Evolutionary conservation across 352 stramenopile genomes (phyloP), one percentile per base, ranked within the genome.

Genomic region (Globisporangium canariense): DNA sequence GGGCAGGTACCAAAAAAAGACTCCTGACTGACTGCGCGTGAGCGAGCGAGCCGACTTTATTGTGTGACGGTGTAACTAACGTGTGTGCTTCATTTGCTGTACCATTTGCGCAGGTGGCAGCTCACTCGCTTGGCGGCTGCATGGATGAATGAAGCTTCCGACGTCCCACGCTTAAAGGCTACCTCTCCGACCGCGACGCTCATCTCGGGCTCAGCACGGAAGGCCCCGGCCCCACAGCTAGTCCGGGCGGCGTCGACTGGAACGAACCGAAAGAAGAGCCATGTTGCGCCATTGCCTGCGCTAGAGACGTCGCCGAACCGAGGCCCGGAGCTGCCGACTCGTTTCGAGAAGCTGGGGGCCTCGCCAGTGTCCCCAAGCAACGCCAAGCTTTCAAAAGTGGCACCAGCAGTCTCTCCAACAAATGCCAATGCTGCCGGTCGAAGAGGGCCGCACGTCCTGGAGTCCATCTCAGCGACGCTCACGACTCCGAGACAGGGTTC

Each of bases 191-290:
- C 25, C 30, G 36, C 30, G 32, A 58, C 30, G 3, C n/a, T 51
- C 14, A 41, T 60, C 18, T 18, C 20, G 8, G 22, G 47, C 13
- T 34, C 11, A 51, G 53, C 14, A 14, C 53, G 1, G 16, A 28
- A 30, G 8, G 0, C 53, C 4, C 5, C 30, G 0, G 41, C 14
- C 1, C 16, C 16, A 45, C 62, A 34, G 8, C 18, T 62, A 7
- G 25, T 58, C n/a, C 62, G 41, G 16, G 62, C 62, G 3, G 38
- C 46, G 16, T 52, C 43, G 32, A 46, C 55, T 18, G 54, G 18
- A 8, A 30, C 10, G 30, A 52, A 57, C 9, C 52, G 52, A 34
- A 63, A 68, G 46, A 58, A 58, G 46, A 62, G 38, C 8, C 54
- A 55, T 22, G 55, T 68, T 36, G 55, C 22, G 25, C 62, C 62